Evolutionary conservation across 2,329 filamentous ascomycete species (phyloP).

Genomic region (Neonectria neomacrospora): DNA sequence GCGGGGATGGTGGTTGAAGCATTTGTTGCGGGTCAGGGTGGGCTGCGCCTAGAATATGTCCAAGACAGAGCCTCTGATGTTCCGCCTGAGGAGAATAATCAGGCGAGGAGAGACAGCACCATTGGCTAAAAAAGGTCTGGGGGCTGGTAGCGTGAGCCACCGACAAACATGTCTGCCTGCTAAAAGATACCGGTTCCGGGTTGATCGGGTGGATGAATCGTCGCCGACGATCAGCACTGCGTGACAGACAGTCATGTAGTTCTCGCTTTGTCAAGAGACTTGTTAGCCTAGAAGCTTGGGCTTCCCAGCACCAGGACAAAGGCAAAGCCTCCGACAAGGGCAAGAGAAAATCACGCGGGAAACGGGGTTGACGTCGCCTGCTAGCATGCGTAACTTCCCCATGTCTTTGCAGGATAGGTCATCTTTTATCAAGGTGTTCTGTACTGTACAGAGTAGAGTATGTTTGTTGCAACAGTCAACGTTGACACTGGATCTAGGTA

Average conservation of each 20-base stretch:
- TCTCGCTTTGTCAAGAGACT: constrained; percentile 17
- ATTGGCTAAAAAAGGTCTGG: background rate
- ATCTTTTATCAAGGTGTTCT: background rate
- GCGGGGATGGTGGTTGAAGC: background rate
- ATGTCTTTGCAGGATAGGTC: constrained; percentile 4
- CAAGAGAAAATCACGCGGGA: constrained; percentile 1
- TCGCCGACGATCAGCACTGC: constrained; percentile 15
- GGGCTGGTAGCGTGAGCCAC: constrained; percentile 2
- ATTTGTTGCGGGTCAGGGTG: background rate
- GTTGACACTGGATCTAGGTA: background rate
- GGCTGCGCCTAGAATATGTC: constrained; percentile 1
- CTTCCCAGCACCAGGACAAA: constrained; percentile 6
- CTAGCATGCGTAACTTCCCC: constrained; percentile 8
- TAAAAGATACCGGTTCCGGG: background rate
- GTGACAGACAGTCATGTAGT: constrained; percentile 21
- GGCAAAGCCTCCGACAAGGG: constrained; percentile 13
- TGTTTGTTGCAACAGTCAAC: constrained; percentile 10
- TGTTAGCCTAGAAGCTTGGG: constrained; percentile 6
- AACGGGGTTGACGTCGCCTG: constrained; percentile 10
- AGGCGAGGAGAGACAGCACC: background rate
- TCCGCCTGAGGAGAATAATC: background rate
- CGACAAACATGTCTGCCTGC: constrained; percentile 15
- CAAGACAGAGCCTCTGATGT: background rate
- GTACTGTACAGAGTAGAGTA: background rate
- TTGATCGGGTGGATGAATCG: constrained; percentile 9